Percentiles rank a stretch among this genome's conserved stretches.
These are phyloP conservation scores for Chlorella vulgaris DNA, from an alignment of 139 green algal genomes.

Conservation along the genomic window DNA sequence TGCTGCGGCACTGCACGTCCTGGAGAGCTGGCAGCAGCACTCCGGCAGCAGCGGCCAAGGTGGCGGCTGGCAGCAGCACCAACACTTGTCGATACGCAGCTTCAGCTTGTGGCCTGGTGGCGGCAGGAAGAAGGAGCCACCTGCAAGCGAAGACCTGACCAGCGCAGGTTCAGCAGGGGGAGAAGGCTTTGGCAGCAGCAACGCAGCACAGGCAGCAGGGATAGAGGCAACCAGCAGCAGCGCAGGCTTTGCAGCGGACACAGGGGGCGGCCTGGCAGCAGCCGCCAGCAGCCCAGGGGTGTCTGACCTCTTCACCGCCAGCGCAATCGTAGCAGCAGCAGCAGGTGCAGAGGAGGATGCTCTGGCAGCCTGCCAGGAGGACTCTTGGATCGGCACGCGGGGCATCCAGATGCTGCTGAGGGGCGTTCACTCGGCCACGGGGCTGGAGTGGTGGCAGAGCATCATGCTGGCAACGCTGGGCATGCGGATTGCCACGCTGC, in stretches of 20 bases:
- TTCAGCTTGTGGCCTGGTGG: slow-evolving; percentile 29
- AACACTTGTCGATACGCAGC: background rate
- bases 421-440: slow-evolving; percentile 52
- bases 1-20: slow-evolving; percentile 14
- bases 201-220: background rate
- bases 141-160: background rate
- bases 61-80: background rate
- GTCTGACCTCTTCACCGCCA: background rate
- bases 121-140: slow-evolving; percentile 2
- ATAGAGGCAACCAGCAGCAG: slow-evolving; percentile 1
- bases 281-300: background rate
- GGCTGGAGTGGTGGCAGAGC: slow-evolving; percentile 67
- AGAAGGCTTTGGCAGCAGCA: background rate
- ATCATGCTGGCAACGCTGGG: slow-evolving; percentile 65
- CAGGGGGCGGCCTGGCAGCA: background rate
- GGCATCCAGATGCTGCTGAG: slow-evolving; percentile 65
- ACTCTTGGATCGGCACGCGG: slow-evolving; percentile 53
- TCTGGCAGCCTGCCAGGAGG: slow-evolving; percentile 50
- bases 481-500: slow-evolving; percentile 59
- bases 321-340: slow-evolving; percentile 43
- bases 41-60: background rate
- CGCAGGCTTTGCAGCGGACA: background rate
- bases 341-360: slow-evolving; percentile 47
- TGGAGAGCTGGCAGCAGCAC: slow-evolving; percentile 28
- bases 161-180: background rate